Conservation (phyloP, 2,329 filamentous ascomycete genomes). For the Cordyceps cateniannulata region DNA sequence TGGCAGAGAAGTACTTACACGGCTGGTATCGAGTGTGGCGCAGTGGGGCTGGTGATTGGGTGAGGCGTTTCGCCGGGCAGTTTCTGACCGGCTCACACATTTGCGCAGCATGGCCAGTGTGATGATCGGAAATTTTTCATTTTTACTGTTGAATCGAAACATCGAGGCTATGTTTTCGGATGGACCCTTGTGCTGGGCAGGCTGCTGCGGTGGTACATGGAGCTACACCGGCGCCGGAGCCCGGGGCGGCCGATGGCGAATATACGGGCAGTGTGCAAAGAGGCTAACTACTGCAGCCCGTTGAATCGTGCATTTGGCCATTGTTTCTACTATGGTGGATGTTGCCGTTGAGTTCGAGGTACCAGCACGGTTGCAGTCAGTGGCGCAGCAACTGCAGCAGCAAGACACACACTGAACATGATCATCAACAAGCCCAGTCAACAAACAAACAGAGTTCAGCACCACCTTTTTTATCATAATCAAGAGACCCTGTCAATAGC, state of each 20-base stretch:
- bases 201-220: background rate
- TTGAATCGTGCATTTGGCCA: background rate
- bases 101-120: too few relatives aligned
- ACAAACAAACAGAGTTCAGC: background rate
- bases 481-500: background rate
- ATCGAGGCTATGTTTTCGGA: background rate
- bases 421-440: background rate
- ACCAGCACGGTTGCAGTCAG: background rate
- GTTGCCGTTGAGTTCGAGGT: background rate
- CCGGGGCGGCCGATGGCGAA: background rate
- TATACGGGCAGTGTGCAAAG: background rate
- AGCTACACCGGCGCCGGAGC: background rate
- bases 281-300: background rate
- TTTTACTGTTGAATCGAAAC: background rate
- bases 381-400: background rate
- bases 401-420: too few relatives aligned
- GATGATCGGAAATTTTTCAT: background rate
- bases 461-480: background rate
- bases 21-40: slow-evolving; percentile 5
- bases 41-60: slow-evolving; percentile 6
- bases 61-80: background rate
- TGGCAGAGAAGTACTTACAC: background rate
- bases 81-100: background rate
- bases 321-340: background rate
- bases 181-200: background rate